Base-by-base conservation (phyloP, 768 basidiomycete genomes). In the Mycena capillaripes region DNA sequence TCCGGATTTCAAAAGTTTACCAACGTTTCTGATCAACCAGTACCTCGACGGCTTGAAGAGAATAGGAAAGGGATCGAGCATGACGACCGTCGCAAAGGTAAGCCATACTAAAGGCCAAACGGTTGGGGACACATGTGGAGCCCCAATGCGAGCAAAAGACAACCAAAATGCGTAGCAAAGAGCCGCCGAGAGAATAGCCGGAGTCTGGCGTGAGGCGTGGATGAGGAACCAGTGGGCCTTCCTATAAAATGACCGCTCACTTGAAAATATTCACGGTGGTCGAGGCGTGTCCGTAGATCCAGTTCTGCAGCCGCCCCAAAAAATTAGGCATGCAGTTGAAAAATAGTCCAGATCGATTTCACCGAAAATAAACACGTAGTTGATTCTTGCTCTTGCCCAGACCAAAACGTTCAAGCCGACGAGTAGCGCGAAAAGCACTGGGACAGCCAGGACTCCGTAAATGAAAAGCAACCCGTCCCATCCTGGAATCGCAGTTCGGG, bases 291-390 rank as follows among this genome's bases (percentile, higher is more conserved):
- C 68, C 91, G 87, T 23, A 91, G 78, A 74, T 95, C 89, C 66
- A 97, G 79, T 80, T 94, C 95, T 92, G 58, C 17, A 27, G 19
- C 4, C 7, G 48, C 23, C 19, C 27, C n/a, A n/a, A 46, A 10
- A n/a, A 44, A 44, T 55, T 19, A 29, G 23, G 12, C 23, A 23
- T 14, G 25, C 38, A 40, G 38, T 34, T 34, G 30, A 34, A 34
- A 56, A 16, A 59, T 27, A 40, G 25, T 5, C 3, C 3, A 55
- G 53, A 55, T 55, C 12, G 17, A 27, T 40, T 25, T 59, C 21
- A 21, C 93, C 93, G 76, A 97, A 95, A 48, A 97, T 95, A 79
- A 98, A 97, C 27, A 91, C 89, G 76, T 97, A 97, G 79, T 98
- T 99, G 76, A 99, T 96, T 46, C 93, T 87, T 6, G 91, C 85